phyloP scores from a whole-genome alignment of 2,329 filamentous ascomycete species.

The Diaporthe caulivora region DNA sequence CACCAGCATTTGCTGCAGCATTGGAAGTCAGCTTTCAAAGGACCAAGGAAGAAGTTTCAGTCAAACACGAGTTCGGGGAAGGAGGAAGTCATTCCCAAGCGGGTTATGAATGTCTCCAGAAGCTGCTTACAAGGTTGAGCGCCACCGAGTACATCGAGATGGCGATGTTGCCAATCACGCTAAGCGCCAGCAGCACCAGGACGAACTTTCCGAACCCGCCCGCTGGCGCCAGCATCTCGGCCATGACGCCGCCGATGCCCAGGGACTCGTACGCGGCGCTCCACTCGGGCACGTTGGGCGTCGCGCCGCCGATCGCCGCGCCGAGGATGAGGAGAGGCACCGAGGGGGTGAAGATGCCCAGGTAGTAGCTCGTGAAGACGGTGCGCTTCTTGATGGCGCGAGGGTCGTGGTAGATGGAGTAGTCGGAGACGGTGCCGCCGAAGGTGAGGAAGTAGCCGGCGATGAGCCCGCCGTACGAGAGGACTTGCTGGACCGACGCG shows the following conservation, averaged over 20 bases:
- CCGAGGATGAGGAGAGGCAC: conserved; percentile 63
- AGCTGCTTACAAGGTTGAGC: no score
- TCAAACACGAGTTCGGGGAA: no score
- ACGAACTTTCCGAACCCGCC: conserved; percentile 62
- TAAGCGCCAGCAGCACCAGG: conserved; percentile 58
- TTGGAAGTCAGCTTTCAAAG: no score
- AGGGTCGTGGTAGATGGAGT: conserved; percentile 67
- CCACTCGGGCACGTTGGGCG: conserved; percentile 58
- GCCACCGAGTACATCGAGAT: conserved; percentile 54
- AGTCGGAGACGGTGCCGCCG: conserved; percentile 66
- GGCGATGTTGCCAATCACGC: conserved; percentile 58
- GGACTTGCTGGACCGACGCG: conserved; percentile 52
- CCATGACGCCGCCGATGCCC: conserved; percentile 59
- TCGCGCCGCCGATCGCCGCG: conserved; percentile 63
- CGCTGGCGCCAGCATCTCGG: conserved; percentile 59
- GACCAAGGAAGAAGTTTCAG: no score
- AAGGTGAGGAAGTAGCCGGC: conserved; percentile 67
- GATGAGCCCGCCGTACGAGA: conserved; percentile 60
- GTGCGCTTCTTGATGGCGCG: conserved; percentile 45
- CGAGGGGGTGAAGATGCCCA: conserved; percentile 63
- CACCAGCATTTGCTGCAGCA: conserved; percentile 70
- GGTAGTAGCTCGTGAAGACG: conserved; percentile 63
- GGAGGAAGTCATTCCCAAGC: no score
- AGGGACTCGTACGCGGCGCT: conserved; percentile 54
- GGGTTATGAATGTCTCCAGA: no score